phyloP scores from a whole-genome alignment of 805 yeast species.

The Crinitomyces ghanaensis region DNA sequence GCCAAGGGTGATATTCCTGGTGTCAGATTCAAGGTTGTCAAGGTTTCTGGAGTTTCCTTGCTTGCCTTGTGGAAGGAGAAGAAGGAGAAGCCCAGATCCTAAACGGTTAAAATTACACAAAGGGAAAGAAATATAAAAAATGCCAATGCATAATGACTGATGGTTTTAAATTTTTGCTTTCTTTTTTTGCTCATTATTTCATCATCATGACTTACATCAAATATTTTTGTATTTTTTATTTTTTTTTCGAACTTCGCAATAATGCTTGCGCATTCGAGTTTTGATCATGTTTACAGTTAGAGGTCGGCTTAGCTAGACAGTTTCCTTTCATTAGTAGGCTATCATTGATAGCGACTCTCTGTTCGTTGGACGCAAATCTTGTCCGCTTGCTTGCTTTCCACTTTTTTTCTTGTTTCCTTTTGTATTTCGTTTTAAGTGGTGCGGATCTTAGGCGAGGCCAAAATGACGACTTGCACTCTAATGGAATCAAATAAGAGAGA shows the following conservation, averaged over 20 bases:
- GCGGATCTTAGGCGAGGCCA: too few relatives aligned
- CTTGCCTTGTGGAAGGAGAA: constrained; percentile 99
- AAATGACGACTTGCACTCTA: too few relatives aligned
- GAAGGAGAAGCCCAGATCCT: constrained; percentile 99
- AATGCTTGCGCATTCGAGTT: too few relatives aligned
- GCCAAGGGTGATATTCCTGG: constrained; percentile 99
- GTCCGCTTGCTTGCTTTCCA: too few relatives aligned
- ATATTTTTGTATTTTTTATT: constrained; percentile 8
- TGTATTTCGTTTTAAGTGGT: too few relatives aligned
- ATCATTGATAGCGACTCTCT: background rate
- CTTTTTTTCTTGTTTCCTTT: too few relatives aligned
- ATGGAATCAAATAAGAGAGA: too few relatives aligned
- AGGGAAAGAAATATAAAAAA: constrained; percentile 18
- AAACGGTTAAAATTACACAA: too few relatives aligned
- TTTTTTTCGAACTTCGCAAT: too few relatives aligned
- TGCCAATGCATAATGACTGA: constrained; percentile 9
- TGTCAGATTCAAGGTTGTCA: constrained; percentile 99
- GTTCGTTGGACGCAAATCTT: too few relatives aligned
- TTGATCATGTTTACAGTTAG: too few relatives aligned
- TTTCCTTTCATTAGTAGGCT: background rate
- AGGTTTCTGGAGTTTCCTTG: constrained; percentile 99
- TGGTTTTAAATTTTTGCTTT: constrained; percentile 2
- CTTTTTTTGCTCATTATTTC: constrained; percentile 5
- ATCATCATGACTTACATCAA: constrained; percentile 6
- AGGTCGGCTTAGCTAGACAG: too few relatives aligned